Conservation (phyloP, 2,329 filamentous ascomycete genomes). For the Cordyceps militaris region DNA sequence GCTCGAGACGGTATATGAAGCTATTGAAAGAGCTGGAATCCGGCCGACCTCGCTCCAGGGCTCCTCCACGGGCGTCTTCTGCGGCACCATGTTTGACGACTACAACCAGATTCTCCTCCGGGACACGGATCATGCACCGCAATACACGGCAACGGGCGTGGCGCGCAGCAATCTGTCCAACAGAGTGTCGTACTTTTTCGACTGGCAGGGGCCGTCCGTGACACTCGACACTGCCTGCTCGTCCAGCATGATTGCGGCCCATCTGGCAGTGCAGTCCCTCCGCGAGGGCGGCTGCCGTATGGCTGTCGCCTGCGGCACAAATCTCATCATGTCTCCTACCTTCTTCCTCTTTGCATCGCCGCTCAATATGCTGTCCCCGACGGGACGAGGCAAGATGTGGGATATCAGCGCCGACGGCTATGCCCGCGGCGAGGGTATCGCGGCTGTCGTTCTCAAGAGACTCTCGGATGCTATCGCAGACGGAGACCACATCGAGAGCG, state of each 20-base stretch:
- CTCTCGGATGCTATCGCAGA: conserved; percentile 38
- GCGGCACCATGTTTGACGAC: conserved; percentile 21
- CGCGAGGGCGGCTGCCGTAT: conserved; percentile 2
- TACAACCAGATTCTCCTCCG: conserved; percentile 1
- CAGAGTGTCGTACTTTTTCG: conserved; percentile 34
- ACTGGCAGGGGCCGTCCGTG: conserved; percentile 23
- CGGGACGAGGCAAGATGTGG: conserved; percentile 30
- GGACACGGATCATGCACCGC: not conserved
- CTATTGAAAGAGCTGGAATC: conserved; percentile 13
- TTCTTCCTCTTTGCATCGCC: conserved; percentile 24
- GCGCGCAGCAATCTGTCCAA: conserved; percentile 21
- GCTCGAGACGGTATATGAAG: conserved; percentile 29
- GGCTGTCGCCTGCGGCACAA: conserved; percentile 35
- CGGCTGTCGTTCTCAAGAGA: conserved; percentile 38
- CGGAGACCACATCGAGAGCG: conserved; percentile 44
- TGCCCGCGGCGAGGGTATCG: conserved; percentile 44
- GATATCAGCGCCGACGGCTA: conserved; percentile 41
- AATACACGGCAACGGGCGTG: not conserved
- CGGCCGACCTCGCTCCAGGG: conserved; percentile 1
- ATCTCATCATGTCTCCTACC: conserved; percentile 15
- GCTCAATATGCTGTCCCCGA: conserved; percentile 36
- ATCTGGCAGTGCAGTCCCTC: conserved; percentile 22
- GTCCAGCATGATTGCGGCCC: conserved; percentile 27
- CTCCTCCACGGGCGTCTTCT: conserved; percentile 15
- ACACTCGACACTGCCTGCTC: conserved; percentile 36